Base-by-base conservation (phyloP, 2,329 filamentous ascomycete species). In the Calonectria montana region DNA sequence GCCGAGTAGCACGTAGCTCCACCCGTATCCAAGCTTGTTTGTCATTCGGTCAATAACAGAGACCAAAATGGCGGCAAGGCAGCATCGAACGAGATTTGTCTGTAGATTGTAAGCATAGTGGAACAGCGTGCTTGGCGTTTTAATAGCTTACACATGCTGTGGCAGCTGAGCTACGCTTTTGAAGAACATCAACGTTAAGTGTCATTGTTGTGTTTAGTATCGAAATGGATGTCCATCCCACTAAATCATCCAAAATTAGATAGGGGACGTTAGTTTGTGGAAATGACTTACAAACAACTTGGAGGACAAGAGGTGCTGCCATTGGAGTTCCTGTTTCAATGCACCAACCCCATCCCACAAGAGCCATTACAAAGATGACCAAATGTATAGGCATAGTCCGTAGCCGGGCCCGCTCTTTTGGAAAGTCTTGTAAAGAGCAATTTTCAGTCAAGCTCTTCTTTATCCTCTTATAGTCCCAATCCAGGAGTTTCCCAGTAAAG, bases 401-500 rank as follows among this genome's bases (percentile, higher is more conserved):
- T 2, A 72, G 35, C 4, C 70, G 62, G 16, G 70, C 70, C 8
- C 27, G 27, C 39, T 72, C 70, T 13, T 62, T 72, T 39, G 67
- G 70, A 23, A 69, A 69, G 16, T 47, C 15, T 6, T 53, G 25
- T 4, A 12, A 18, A 18, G 29, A 18, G 2, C 27, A 65, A 1
- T n/a, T 18, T 2, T 69, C 48, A 3, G 69, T n/a, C 15, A 69
- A 3, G 4, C 37, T 15, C 15, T 43, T 63, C 31, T 69, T 72
- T 13, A 66, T 65, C 4, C 70, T 62, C 7, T 67, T 62, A 39
- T 72, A 69, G 41, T 72, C 67, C 70, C 59, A 69, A 21, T 69
- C 70, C 1, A 72, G 39, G 7, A 72, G 61, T 29, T 69, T 72
- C 4, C 66, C 70, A 31, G 84, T 81, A 68, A 88, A 83, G 13